phyloP scores from a whole-genome alignment of 225 moss, liverwort and hornwort species.

The Physcomitrellopsis africana region DNA sequence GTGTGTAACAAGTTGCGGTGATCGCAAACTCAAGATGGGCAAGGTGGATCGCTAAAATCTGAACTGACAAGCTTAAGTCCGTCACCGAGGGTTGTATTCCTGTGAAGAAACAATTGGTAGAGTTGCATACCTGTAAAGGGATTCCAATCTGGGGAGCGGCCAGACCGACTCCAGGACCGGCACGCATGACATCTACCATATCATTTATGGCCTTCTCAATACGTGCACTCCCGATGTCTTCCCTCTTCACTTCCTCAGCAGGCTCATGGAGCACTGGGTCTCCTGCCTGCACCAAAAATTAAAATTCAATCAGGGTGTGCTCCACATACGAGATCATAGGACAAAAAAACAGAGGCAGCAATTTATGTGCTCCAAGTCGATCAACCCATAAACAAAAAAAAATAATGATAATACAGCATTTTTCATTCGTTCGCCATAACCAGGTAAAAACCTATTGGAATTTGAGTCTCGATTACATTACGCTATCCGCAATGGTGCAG shows the following conservation, averaged over 20 bases:
- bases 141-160: slow-evolving; percentile 94
- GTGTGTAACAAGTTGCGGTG: slow-evolving; percentile 1
- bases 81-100: neutral
- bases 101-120: neutral
- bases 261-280: slow-evolving; percentile 90
- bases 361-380: neutral
- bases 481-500: too few species aligned
- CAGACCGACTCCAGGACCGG: slow-evolving; percentile 90
- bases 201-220: slow-evolving; percentile 94
- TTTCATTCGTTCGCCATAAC: neutral
- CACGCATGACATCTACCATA: slow-evolving; percentile 96
- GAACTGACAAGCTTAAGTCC: too few species aligned
- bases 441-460: neutral
- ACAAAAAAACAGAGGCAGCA: neutral
- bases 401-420: neutral
- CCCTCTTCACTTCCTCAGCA: slow-evolving; percentile 67
- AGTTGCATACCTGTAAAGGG: slow-evolving; percentile 70
- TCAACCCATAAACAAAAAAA: neutral
- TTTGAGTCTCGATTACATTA: neutral
- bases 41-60: neutral
- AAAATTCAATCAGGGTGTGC: neutral
- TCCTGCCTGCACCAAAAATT: slow-evolving; percentile 62
- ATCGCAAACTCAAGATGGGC: neutral
- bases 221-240: slow-evolving; percentile 78
- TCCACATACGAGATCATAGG: too few species aligned